Base-by-base conservation (phyloP, 768 basidiomycete species). In the Phaffia tasmanica region DNA sequence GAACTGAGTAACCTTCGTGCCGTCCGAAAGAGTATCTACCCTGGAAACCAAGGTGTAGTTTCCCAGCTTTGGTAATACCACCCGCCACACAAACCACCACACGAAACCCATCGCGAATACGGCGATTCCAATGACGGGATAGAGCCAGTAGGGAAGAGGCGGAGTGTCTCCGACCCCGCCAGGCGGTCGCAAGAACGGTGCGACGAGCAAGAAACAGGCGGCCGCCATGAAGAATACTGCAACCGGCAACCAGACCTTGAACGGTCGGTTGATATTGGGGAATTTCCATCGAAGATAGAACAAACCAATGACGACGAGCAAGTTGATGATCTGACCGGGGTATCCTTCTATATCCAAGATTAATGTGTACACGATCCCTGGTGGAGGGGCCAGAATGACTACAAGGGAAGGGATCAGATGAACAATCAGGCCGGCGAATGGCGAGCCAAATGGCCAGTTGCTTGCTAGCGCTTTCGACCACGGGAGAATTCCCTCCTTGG, bases 381-480 rank as follows among this genome's bases (percentile, higher is more conserved):
- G 61, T 14, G 66, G 66, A 29, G 66, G 66, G 16, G 57, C 66
- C 7, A 68, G 46, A 46, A 68, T 68, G 53, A 68, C 61, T 25
- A 46, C 29, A 11, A 61, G 81, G 0, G 83, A 82, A 25, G 81
- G 79, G 49, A 83, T 82, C 30, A 84, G 70, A 60, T 83, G 81
- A 6, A 84, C 77, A 58, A 83, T 79, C 3, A 84, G 77, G 0
- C 82, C 83, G 0, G 83, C 82, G 29, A 83, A 72, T 0, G 83
- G 83, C 0, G 83, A 81, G 8, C 82, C 81, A 1, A 81, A 81
- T 0, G 82, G 82, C 83, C 82, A 83, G 71, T 83, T 84, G 0
- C 81, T 82, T 1, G 83, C 83, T 83, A 82, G 83, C 70, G 84
- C 82, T 29, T 73, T 78, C 69, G 82, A 82, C 62, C 83, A 83